A percentile compares a stretch with the other conserved stretches of the same genome.
These are phyloP conservation scores for Logfia minima DNA, from an alignment of 129 eudicot genomes.

Conservation along the genomic window DNA sequence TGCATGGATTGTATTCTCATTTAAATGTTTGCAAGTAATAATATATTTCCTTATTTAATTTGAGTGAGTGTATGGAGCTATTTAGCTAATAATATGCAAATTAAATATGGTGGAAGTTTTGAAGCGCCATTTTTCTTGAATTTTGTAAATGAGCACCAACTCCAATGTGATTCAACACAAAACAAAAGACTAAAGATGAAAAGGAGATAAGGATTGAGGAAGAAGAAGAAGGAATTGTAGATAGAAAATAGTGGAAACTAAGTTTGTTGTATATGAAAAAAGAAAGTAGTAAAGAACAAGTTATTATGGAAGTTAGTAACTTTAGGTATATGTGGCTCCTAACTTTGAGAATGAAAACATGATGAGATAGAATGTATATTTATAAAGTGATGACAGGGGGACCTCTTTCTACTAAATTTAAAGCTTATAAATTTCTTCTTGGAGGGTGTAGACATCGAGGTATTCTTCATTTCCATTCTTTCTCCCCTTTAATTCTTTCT, in stretches of 20 bases:
- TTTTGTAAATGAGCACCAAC: conserved; percentile 21
- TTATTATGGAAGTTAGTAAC: conserved; percentile 27
- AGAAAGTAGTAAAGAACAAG: conserved; percentile 36
- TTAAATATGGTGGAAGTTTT: background rate
- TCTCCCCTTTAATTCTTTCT: conserved; percentile 28
- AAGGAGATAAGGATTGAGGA: conserved; percentile 39
- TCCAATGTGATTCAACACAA: conserved; percentile 32
- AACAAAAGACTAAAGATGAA: conserved; percentile 20
- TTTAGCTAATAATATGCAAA: background rate
- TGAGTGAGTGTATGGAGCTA: background rate
- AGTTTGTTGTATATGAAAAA: conserved; percentile 42
- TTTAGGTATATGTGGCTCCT: conserved; percentile 36
- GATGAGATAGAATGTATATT: conserved; percentile 33
- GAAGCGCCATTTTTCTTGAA: conserved; percentile 12
- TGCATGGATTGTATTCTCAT: no score
- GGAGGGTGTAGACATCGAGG: conserved; percentile 34
- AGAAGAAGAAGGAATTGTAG: conserved; percentile 32
- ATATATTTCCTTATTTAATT: background rate
- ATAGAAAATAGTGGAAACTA: conserved; percentile 38
- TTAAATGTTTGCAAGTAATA: no score
- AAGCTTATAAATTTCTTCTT: conserved; percentile 11
- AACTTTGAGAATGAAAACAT: conserved; percentile 37
- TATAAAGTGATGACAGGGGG: conserved; percentile 42
- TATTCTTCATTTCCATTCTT: conserved; percentile 22
- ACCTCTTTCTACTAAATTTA: conserved; percentile 28